These are phyloP conservation scores for Populus simonii DNA, from an alignment of 345 rosid genomes.

Conservation along the genomic window DNA sequence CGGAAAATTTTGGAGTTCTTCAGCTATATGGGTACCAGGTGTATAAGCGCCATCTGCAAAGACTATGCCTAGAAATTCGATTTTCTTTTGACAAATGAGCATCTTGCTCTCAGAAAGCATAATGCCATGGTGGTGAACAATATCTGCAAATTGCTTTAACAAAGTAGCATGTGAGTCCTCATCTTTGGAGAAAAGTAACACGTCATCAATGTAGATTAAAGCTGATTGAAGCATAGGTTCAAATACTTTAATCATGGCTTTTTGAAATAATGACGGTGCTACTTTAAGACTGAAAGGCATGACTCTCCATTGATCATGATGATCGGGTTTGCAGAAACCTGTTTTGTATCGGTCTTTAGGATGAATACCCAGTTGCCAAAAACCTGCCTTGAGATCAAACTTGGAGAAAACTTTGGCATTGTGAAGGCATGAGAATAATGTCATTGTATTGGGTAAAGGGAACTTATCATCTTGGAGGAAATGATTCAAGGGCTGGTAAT, in stretches of 20 bases:
- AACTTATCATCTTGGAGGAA: background rate
- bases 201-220: conserved; percentile 1
- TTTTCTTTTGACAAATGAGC: background rate
- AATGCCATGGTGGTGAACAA: background rate
- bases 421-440: background rate
- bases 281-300: conserved; percentile 8
- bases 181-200: background rate
- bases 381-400: background rate
- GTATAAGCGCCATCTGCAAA: too few species aligned
- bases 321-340: too few species aligned
- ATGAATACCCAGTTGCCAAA: too few species aligned
- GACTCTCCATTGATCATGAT: background rate
- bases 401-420: background rate
- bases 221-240: background rate
- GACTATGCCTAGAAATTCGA: background rate
- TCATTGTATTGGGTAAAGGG: background rate
- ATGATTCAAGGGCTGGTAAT: background rate
- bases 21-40: too few species aligned
- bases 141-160: background rate
- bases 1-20: too few species aligned
- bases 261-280: background rate
- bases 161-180: background rate
- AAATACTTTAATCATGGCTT: background rate
- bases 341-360: too few species aligned
- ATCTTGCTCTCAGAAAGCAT: background rate